Percentiles rank a stretch among this genome's conserved stretches.
phyloP scores from a whole-genome alignment of 2,329 filamentous ascomycete genomes.

The Escovopsis sp. region DNA sequence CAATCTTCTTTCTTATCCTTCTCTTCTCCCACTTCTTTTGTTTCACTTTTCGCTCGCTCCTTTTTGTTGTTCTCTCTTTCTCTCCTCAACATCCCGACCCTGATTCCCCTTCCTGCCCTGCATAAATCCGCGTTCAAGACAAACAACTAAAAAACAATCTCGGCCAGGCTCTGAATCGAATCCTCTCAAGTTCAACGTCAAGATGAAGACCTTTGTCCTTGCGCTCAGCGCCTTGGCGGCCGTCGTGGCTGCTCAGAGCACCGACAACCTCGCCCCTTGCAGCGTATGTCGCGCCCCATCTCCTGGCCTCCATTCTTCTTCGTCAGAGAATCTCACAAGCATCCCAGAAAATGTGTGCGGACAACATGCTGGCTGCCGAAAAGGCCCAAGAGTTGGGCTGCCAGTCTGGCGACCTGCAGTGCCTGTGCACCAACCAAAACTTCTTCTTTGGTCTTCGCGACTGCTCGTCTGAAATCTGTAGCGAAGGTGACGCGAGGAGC shows the following conservation, averaged over 20 bases:
- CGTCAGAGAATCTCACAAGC: conserved; percentile 5
- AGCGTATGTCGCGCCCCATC: conserved; percentile 32
- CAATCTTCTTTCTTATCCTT: background rate
- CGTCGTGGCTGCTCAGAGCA: conserved; percentile 26
- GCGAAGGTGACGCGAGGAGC: conserved; percentile 17
- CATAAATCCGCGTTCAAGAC: background rate
- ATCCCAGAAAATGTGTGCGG: conserved; percentile 32
- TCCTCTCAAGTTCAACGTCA: conserved; percentile 16
- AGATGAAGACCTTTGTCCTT: conserved; percentile 36
- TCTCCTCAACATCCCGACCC: background rate
- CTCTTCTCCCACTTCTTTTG: background rate
- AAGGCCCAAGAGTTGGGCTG: conserved; percentile 33
- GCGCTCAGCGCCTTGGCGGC: conserved; percentile 27
- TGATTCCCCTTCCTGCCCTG: background rate
- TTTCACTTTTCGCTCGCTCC: background rate
- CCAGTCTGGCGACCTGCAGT: conserved; percentile 23
- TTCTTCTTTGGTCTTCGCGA: conserved; percentile 37
- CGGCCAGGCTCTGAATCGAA: conserved; percentile 4
- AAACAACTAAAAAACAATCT: background rate
- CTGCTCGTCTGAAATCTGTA: conserved; percentile 32
- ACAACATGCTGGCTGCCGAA: conserved; percentile 31
- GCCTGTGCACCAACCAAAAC: conserved; percentile 32
- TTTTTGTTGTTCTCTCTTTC: background rate
- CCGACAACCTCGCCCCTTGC: conserved; percentile 30
- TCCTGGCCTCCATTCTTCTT: background rate